These are phyloP conservation scores for Prosopis cineraria DNA, from an alignment of 306 rosid genomes.

Conservation along the genomic window DNA sequence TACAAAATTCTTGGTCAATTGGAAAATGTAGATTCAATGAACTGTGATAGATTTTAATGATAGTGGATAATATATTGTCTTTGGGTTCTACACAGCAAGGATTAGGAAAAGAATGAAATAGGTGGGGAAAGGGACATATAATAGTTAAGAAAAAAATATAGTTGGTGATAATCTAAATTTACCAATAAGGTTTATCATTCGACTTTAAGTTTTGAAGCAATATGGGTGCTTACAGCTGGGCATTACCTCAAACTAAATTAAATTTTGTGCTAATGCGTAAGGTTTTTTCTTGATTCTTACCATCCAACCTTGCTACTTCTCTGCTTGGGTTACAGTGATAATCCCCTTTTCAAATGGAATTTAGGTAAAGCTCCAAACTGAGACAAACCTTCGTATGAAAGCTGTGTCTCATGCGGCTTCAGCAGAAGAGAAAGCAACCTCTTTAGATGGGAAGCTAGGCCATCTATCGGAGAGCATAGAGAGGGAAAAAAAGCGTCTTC, in stretches of 20 bases:
- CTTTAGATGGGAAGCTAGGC: slow-evolving; percentile 60
- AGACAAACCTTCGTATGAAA: slow-evolving; percentile 62
- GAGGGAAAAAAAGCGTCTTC: slow-evolving; percentile 61
- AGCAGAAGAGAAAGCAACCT: slow-evolving; percentile 64
- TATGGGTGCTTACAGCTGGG: background rate
- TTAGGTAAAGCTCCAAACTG: slow-evolving; percentile 79
- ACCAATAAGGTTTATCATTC: background rate
- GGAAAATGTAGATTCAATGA: background rate
- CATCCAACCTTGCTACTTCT: slow-evolving; percentile 11
- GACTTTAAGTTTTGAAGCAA: background rate
- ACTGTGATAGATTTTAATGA: background rate
- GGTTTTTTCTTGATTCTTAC: background rate
- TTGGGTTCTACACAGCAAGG: background rate
- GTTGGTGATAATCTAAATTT: background rate
- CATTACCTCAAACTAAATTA: background rate
- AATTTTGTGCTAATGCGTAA: background rate
- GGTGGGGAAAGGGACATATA: background rate
- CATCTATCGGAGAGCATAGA: slow-evolving; percentile 65
- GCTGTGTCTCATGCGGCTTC: slow-evolving; percentile 72
- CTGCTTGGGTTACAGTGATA: slow-evolving; percentile 10
- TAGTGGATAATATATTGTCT: background rate
- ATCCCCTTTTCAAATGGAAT: slow-evolving; percentile 25
- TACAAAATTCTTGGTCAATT: background rate
- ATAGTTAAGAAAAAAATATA: background rate
- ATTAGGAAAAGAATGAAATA: background rate